A percentile compares a stretch with the other conserved stretches of the same genome.
phyloP scores from a whole-genome alignment of 164 flowering plant species.

The Berberis vulgaris region DNA sequence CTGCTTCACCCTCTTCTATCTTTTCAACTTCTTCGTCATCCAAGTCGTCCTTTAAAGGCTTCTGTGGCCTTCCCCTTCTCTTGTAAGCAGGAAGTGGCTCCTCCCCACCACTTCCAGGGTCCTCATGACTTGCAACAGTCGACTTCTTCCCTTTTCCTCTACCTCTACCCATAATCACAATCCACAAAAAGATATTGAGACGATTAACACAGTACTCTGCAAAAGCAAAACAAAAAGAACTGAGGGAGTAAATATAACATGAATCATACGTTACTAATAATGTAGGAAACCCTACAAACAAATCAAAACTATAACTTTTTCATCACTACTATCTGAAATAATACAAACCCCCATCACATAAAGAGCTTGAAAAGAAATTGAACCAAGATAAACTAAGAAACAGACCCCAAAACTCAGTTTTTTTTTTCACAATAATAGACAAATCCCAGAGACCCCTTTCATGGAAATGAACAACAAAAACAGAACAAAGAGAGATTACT shows the following conservation, averaged over 20 bases:
- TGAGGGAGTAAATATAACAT: neutral
- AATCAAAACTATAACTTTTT: no score
- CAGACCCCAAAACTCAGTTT: no score
- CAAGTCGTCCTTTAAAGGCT: conserved; percentile 50
- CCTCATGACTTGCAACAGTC: conserved; percentile 40
- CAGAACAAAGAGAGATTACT: no score
- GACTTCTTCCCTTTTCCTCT: conserved; percentile 74
- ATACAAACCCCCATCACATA: no score
- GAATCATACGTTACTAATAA: neutral
- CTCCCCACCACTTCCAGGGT: conserved; percentile 67
- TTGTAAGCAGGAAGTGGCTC: conserved; percentile 54
- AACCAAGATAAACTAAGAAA: no score
- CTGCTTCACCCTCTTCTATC: conserved; percentile 41
- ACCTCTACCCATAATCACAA: conserved; percentile 58
- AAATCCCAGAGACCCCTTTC: no score
- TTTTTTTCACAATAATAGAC: no score
- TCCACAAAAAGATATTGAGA: conserved; percentile 6
- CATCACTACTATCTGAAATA: no score
- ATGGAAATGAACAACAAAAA: no score
- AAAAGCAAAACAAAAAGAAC: conserved; percentile 4
- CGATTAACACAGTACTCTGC: conserved; percentile 14
- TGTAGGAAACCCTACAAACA: no score
- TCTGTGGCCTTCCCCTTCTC: conserved; percentile 84
- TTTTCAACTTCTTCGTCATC: conserved; percentile 54
- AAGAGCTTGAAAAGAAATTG: no score